phyloP scores from a whole-genome alignment of 106 monocot genomes.

The Amphibolis antarctica region DNA sequence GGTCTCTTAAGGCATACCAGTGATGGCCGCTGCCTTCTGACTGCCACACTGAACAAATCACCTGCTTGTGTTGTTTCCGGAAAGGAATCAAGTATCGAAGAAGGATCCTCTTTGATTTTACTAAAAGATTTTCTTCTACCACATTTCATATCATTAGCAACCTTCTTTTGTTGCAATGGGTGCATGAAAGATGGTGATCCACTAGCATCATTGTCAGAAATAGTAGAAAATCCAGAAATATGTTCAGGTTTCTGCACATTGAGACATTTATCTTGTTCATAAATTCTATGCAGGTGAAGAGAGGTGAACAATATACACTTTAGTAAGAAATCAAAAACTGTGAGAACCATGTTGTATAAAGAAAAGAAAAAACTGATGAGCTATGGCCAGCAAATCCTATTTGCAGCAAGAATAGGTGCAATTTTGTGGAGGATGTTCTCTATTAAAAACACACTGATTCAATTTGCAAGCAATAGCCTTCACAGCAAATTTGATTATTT shows the following conservation, averaged over 20 bases:
- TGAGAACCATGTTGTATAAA: too few relatives aligned
- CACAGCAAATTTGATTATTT: too few relatives aligned
- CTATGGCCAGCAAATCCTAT: too few relatives aligned
- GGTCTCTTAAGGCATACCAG: slow-evolving; percentile 68
- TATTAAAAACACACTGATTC: too few relatives aligned
- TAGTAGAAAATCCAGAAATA: slow-evolving; percentile 29
- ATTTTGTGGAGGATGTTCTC: too few relatives aligned
- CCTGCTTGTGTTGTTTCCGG: slow-evolving; percentile 86
- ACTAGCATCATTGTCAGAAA: slow-evolving; percentile 54
- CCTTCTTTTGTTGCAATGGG: slow-evolving; percentile 32
- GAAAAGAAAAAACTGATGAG: too few relatives aligned
- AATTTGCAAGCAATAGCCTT: too few relatives aligned
- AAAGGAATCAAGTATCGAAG: slow-evolving; percentile 32
- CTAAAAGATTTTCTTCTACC: slow-evolving; percentile 64
- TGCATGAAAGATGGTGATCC: slow-evolving; percentile 59
- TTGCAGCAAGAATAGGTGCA: too few relatives aligned
- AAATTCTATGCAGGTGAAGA: not conserved
- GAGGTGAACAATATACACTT: too few relatives aligned
- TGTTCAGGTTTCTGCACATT: slow-evolving; percentile 64
- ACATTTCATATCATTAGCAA: slow-evolving; percentile 36
- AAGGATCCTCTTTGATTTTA: slow-evolving; percentile 44
- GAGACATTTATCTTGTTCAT: not conserved
- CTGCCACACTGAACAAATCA: slow-evolving; percentile 71
- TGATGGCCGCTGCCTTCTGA: slow-evolving; percentile 44
- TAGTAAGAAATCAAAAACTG: too few relatives aligned